Base-by-base conservation (phyloP, 257 asterid genomes). In the Forsythia viridissima region DNA sequence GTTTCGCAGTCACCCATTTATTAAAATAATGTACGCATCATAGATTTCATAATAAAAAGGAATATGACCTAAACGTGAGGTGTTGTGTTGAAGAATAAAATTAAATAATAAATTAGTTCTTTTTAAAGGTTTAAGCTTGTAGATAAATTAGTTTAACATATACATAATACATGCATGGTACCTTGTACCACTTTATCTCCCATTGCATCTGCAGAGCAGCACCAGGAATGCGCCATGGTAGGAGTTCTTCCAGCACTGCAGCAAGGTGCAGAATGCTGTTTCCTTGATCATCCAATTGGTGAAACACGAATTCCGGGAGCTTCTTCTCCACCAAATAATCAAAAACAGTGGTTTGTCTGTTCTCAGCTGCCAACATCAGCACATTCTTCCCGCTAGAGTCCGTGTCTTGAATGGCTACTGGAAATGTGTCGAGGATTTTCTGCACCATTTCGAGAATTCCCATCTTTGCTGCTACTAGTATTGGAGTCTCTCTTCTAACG, bases 211-310 rank as follows among this genome's bases (percentile, higher is more conserved):
- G 93, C 72, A 89, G 40, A 36, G 93, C 93, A 43, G 89, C 82
- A 36, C 96, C 94, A 6, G 94, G 89, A 78, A 91, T 90, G n/a
- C 71, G 87, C 92, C 92, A 88, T 3, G 92, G 91, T 15, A 72
- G 79, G 48, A 9, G 40, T 0, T 80, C 68, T 11, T 79, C 84
- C 18, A 82, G 73, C 82, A 12, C 79, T 6, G 92, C 96, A n/a
- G 94, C 88, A 5, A 89, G 85, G 73, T 89, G 96, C 13, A 84
- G 43, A 51, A 89, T 89, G 67, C 77, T 82, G 72, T 91, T 91
- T 59, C 89, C 88, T 6, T 86, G 37, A 4, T 59, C 42, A 72
- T 91, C 94, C 59, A 88, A 72, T 18, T 84, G 91, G 75, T 82
- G 86, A 40, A 87, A 87, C 61, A 90, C 70, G 20, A 77, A 75